These are phyloP conservation scores for Lactarius trivialis DNA, from an alignment of 768 basidiomycete species.

Conservation along the genomic window DNA sequence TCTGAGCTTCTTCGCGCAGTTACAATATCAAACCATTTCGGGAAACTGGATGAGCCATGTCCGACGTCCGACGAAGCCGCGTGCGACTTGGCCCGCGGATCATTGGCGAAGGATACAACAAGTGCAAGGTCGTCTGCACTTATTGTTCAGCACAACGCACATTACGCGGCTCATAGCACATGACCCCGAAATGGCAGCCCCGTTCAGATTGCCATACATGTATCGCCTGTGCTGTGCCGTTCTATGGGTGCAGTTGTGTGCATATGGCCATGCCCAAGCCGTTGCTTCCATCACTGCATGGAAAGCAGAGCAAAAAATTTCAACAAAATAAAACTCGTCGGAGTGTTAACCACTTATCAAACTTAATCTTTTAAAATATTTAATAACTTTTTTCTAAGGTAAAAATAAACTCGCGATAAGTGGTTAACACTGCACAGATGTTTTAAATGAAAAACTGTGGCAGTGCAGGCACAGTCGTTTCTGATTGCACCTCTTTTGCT, in stretches of 20 bases:
- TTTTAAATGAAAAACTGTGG: too few species aligned
- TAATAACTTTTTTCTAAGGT: not conserved
- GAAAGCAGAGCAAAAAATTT: too few species aligned
- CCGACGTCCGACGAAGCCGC: not conserved
- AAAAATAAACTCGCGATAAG: not conserved
- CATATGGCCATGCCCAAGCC: not conserved
- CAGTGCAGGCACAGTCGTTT: not conserved
- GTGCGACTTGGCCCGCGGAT: not conserved
- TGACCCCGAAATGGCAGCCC: not conserved
- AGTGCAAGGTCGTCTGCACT: not conserved
- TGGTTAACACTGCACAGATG: not conserved
- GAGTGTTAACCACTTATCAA: too few species aligned
- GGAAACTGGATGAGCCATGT: not conserved
- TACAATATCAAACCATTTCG: not conserved
- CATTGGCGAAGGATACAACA: not conserved
- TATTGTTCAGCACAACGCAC: not conserved
- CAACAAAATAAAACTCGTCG: too few species aligned
- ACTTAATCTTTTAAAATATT: too few species aligned
- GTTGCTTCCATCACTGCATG: not conserved
- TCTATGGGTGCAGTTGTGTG: not conserved
- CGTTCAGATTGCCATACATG: not conserved
- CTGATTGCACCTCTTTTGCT: not conserved
- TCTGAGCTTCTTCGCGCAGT: not conserved
- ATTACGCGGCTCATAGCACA: not conserved
- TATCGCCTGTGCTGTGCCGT: too few species aligned